Evolutionary conservation across 306 rosid genomes (phyloP).

Genomic region (Cicer chorassanicum): DNA sequence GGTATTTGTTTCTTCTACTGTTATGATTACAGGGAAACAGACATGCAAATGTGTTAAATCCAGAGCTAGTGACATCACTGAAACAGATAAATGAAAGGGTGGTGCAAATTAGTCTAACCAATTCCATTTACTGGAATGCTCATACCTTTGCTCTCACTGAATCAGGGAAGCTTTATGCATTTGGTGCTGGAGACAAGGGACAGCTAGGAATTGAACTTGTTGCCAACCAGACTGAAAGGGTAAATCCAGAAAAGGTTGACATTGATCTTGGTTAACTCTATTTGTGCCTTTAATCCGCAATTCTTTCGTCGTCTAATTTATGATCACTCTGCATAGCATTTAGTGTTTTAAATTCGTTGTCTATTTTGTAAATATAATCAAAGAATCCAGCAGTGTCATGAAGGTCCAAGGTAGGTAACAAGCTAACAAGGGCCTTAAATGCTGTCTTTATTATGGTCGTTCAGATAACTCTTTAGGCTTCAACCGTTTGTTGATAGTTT

Average conservation of each 20-base stretch:
- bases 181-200: slow-evolving; percentile 96
- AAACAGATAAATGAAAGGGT: slow-evolving; percentile 76
- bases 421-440: slow-evolving; percentile 49
- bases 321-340: slow-evolving; percentile 58
- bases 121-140: slow-evolving; percentile 90
- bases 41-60: slow-evolving; percentile 68
- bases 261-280: slow-evolving; percentile 71
- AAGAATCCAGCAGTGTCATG: slow-evolving; percentile 43
- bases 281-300: slow-evolving; percentile 26
- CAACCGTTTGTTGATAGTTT: slow-evolving; percentile 54
- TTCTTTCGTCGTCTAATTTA: slow-evolving; percentile 59
- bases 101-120: slow-evolving; percentile 89
- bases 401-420: slow-evolving; percentile 57
- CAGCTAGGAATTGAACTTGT: slow-evolving; percentile 82
- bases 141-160: slow-evolving; percentile 94
- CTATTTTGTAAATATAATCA: slow-evolving; percentile 69
- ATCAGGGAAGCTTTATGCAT: slow-evolving; percentile 88
- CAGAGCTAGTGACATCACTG: slow-evolving; percentile 77
- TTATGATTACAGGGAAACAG: slow-evolving; percentile 65
- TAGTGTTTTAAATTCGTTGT: slow-evolving; percentile 55
- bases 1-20: slow-evolving; percentile 1
- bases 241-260: slow-evolving; percentile 72
- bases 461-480: slow-evolving; percentile 57
- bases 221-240: slow-evolving; percentile 80
- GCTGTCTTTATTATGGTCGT: slow-evolving; percentile 51